Percentiles rank a stretch among this genome's conserved stretches.
Conservation (phyloP, 768 basidiomycete species). For the Suillus lakei region DNA sequence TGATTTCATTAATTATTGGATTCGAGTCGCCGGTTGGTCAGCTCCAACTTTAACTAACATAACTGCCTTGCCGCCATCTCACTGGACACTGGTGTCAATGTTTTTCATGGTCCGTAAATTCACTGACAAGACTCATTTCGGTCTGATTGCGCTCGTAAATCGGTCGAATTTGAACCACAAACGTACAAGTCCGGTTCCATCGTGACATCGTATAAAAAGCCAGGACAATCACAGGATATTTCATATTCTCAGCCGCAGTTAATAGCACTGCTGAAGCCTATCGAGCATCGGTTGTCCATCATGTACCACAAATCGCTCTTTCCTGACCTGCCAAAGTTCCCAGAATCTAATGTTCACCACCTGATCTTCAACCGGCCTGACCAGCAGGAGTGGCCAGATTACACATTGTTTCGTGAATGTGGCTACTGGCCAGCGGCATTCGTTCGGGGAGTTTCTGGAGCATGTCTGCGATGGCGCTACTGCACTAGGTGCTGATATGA, state of each 20-base stretch:
- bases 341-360: slow-evolving; percentile 60
- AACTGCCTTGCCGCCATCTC: too few relatives aligned
- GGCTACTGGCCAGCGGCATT: slow-evolving; percentile 49
- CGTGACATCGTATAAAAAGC: background rate
- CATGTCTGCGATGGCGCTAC: slow-evolving; percentile 60
- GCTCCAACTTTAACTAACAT: background rate
- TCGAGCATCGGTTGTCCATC: background rate
- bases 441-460: slow-evolving; percentile 53
- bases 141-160: too few relatives aligned
- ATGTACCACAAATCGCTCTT: slow-evolving; percentile 66
- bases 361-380: slow-evolving; percentile 59
- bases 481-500: slow-evolving; percentile 51
- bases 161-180: background rate
- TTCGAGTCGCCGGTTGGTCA: background rate
- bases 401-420: slow-evolving; percentile 60
- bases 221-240: background rate
- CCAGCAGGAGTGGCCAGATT: slow-evolving; percentile 60
- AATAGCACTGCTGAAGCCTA: background rate
- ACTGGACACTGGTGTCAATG: background rate
- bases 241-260: background rate
- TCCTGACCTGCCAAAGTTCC: slow-evolving; percentile 52
- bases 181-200: background rate
- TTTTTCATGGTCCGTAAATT: background rate
- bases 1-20: too few relatives aligned
- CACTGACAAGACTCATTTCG: too few relatives aligned